Percentiles rank a stretch among this genome's conserved stretches.
Evolutionary conservation across 108 stramenopile genomes (phyloP).

Genomic region (Nitzschia sp.): DNA sequence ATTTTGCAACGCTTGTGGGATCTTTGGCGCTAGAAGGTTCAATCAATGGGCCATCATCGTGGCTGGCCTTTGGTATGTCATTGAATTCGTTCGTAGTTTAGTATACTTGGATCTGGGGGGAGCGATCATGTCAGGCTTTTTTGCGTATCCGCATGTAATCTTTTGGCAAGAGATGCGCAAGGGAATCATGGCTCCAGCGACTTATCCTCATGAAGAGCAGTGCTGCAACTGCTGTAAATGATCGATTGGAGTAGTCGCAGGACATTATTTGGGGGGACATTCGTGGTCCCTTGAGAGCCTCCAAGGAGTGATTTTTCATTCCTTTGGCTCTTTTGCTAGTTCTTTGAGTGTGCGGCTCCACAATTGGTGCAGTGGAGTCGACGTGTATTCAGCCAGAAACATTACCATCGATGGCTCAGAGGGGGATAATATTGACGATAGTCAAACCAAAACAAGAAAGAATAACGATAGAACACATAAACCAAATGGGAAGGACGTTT

Average conservation of each 20-base stretch:
- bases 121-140: constrained; percentile 22
- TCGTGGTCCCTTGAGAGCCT: too few relatives aligned
- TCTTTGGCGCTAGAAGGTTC: constrained; percentile 27
- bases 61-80: constrained; percentile 16
- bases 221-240: constrained; percentile 33
- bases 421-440: too few relatives aligned
- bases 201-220: constrained; percentile 35
- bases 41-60: constrained; percentile 2
- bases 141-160: constrained; percentile 39
- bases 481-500: too few relatives aligned
- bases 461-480: too few relatives aligned
- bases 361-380: too few relatives aligned
- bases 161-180: constrained; percentile 37
- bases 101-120: constrained; percentile 1
- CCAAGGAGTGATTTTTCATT: too few relatives aligned
- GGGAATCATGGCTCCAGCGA: constrained; percentile 37
- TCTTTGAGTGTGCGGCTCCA: too few relatives aligned
- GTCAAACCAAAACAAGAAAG: too few relatives aligned
- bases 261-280: not conserved
- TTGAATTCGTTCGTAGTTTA: constrained; percentile 1
- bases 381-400: too few relatives aligned
- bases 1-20: constrained; percentile 16
- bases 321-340: too few relatives aligned
- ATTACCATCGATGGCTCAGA: too few relatives aligned
- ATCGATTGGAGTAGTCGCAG: not conserved